Conservation (phyloP, 768 basidiomycete species). For the Exsudoporus frostii region DNA sequence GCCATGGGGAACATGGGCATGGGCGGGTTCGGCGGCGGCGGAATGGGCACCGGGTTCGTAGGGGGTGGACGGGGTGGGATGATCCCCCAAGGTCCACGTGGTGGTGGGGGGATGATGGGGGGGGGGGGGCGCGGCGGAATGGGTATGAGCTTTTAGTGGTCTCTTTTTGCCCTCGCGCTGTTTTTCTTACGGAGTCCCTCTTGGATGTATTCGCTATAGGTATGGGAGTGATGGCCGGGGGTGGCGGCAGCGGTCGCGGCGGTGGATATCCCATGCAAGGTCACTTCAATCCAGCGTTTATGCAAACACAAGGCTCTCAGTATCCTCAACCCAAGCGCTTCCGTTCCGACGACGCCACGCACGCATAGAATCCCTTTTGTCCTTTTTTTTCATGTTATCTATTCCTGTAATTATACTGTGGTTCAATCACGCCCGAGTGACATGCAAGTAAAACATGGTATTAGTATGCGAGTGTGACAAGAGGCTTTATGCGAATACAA, state of each 20-base stretch:
- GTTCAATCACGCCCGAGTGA: background rate
- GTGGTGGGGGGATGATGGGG: slow-evolving; percentile 50
- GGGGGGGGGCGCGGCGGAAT: slow-evolving; percentile 43
- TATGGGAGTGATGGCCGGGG: slow-evolving; percentile 53
- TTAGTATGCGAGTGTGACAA: slow-evolving; percentile 2
- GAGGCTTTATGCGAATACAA: slow-evolving; percentile 19
- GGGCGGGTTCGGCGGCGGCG: slow-evolving; percentile 41
- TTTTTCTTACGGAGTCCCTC: slow-evolving; percentile 32
- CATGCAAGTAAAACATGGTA: background rate
- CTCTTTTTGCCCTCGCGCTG: slow-evolving; percentile 13
- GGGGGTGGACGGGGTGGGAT: slow-evolving; percentile 46
- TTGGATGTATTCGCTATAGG: slow-evolving; percentile 37
- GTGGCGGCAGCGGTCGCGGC: slow-evolving; percentile 31
- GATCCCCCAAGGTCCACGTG: slow-evolving; percentile 47
- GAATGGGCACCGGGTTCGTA: slow-evolving; percentile 43
- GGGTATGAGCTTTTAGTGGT: slow-evolving; percentile 43
- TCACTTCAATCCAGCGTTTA: slow-evolving; percentile 76
- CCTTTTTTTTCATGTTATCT: slow-evolving; percentile 14
- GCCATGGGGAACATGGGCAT: slow-evolving; percentile 40
- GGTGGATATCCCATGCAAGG: slow-evolving; percentile 53
- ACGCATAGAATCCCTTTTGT: background rate
- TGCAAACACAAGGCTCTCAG: slow-evolving; percentile 46
- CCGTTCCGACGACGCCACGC: slow-evolving; percentile 47
- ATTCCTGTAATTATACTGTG: slow-evolving; percentile 27
- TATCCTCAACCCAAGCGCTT: slow-evolving; percentile 51